Base-by-base conservation (phyloP, 2,329 filamentous ascomycete species). In the Pestalotiopsis sp. region DNA sequence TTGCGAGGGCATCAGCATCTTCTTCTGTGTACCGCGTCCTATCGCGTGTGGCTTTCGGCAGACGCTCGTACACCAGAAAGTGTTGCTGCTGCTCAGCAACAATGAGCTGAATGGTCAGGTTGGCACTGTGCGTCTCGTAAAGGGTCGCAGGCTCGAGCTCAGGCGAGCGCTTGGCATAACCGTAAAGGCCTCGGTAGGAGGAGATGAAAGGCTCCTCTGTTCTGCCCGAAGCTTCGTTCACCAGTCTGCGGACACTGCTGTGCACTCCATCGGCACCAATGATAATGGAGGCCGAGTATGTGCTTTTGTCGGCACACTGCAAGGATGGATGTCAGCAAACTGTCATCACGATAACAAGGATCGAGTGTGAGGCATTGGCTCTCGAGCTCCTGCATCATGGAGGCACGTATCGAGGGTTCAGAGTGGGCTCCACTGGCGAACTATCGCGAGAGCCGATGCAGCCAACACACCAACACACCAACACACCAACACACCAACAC, bases 201-300 rank as follows among this genome's bases (percentile, higher is more conserved):
- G 70, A 71, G 13, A 71, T 14, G 61, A 70, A 76, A 17, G 73
- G 74, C 14, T 68, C 71, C 10, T 71, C 69, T 30, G 68, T 56
- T 3, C 24, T 44, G 35, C 66, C 67, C 4, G 70, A 67, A 20
- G 65, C 64, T 58, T 68, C 70, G 44, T 75, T 73, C 74, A 82
- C 79, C 56, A 75, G 71, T 44, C 71, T 66, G 4, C 79, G 75
- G 4, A 77, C 73, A 9, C 70, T 71, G 69, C 80, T 82, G 60
- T 81, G 77, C 5, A 82, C 79, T 3, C 82, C 82, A 70, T 84
- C 81, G 7, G 78, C 77, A 17, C 82, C 82, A 24, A 84, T 72
- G 4, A 83, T 69, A 13, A 84, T 74, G 57, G 79, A 78, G 1
- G 78, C 82, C 1, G 68, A 67, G 66, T 79, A 77, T 2, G 71